phyloP scores from a whole-genome alignment of 2,329 filamentous ascomycete species.

The Beauveria brongniartii region DNA sequence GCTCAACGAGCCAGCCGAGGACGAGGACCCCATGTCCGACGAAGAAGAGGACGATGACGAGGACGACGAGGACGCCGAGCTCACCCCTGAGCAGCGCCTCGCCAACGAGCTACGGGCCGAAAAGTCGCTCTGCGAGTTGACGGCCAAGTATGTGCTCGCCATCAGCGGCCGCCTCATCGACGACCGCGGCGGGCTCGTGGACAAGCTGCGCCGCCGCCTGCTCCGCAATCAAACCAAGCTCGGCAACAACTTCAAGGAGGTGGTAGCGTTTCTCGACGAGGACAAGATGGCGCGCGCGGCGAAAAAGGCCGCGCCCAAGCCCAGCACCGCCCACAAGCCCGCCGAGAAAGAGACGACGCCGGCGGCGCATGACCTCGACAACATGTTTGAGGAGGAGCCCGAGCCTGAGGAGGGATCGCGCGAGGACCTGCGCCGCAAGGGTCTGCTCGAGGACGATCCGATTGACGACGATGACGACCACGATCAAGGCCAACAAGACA shows the following conservation, averaged over 20 bases:
- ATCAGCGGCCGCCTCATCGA: conserved; percentile 71
- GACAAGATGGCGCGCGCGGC: conserved; percentile 42
- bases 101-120: conserved; percentile 68
- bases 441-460: conserved; percentile 44
- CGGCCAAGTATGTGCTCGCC: conserved; percentile 75
- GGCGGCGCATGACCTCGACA: conserved; percentile 20
- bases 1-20: conserved; percentile 58
- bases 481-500: conserved; percentile 21
- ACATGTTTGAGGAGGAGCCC: conserved; percentile 38
- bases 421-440: conserved; percentile 48
- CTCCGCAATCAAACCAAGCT: conserved; percentile 72
- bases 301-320: conserved; percentile 28
- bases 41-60: conserved; percentile 48
- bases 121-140: conserved; percentile 75
- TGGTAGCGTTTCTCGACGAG: conserved; percentile 72
- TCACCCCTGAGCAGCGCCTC: conserved; percentile 50
- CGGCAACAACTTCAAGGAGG: conserved; percentile 77
- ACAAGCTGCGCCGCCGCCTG: conserved; percentile 61
- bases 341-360: conserved; percentile 25
- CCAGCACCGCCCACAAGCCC: conserved; percentile 16
- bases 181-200: conserved; percentile 47
- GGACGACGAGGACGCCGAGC: conserved; percentile 45
- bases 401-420: conserved; percentile 51
- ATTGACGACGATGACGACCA: conserved; percentile 28
- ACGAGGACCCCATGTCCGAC: conserved; percentile 64